Evolutionary conservation across 495 filamentous ascomycete species (phyloP).

Genomic region (Hyaloscypha variabilis): DNA sequence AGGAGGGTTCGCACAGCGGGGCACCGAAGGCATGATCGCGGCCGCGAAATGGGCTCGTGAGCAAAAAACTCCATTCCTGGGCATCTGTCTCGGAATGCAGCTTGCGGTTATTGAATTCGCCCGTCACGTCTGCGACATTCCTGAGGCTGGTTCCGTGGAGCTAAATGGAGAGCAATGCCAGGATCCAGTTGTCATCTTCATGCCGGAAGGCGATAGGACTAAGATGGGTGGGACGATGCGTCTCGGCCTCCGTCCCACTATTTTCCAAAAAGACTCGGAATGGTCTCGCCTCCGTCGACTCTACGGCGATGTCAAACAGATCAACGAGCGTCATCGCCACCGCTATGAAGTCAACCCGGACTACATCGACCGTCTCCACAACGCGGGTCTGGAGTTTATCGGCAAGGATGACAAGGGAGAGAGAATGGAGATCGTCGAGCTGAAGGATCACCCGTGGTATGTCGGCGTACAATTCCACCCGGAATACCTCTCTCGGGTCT

Average conservation of each 20-base stretch:
- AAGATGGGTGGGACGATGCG: slow-evolving; percentile 92
- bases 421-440: slow-evolving; percentile 90
- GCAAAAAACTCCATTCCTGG: slow-evolving; percentile 80
- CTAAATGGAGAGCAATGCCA: slow-evolving; percentile 50
- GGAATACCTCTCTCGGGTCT: slow-evolving; percentile 74
- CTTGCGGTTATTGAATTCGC: slow-evolving; percentile 90
- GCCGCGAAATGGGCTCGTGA: slow-evolving; percentile 83
- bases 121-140: slow-evolving; percentile 66
- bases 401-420: slow-evolving; percentile 82
- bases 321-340: slow-evolving; percentile 72
- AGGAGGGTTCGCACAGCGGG: slow-evolving; percentile 85
- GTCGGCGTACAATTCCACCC: slow-evolving; percentile 92
- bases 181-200: slow-evolving; percentile 50
- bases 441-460: slow-evolving; percentile 88
- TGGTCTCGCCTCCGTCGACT: slow-evolving; percentile 79
- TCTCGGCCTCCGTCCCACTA: slow-evolving; percentile 72
- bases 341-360: slow-evolving; percentile 78
- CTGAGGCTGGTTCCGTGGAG: slow-evolving; percentile 67
- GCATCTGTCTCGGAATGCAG: slow-evolving; percentile 95
- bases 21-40: slow-evolving; percentile 85
- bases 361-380: slow-evolving; percentile 59
- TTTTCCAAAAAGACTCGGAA: slow-evolving; percentile 78
- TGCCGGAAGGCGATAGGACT: slow-evolving; percentile 82
- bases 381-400: slow-evolving; percentile 63
- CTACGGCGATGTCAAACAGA: slow-evolving; percentile 62